A percentile compares a stretch with the other conserved stretches of the same genome.
Evolutionary conservation across 148 eudicot species (phyloP).

Genomic region (Tetragonia tetragonoides): DNA sequence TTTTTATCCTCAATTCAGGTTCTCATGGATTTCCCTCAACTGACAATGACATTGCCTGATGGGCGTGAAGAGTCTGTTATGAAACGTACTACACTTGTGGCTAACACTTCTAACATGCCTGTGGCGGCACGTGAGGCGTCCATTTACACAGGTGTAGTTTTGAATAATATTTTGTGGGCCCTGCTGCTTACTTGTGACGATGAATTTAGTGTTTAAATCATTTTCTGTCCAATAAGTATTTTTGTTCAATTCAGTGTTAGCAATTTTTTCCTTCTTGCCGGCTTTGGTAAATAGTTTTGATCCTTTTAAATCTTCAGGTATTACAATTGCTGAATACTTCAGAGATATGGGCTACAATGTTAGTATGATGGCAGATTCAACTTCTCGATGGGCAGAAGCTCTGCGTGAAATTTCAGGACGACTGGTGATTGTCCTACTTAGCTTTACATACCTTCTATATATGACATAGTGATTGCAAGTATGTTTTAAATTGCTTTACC

Average conservation of each 20-base stretch:
- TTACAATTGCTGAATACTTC: conserved; percentile 95
- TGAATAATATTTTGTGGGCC: neutral
- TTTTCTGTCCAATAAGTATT: neutral
- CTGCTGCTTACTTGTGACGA: neutral
- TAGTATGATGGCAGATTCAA: conserved; percentile 99
- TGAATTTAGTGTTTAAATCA: neutral
- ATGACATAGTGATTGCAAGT: conserved; percentile 2
- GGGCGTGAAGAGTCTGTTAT: conserved; percentile 99
- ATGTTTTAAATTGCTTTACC: neutral
- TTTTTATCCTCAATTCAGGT: conserved; percentile 43
- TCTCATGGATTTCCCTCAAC: conserved; percentile 99
- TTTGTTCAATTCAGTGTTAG: neutral
- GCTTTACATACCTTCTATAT: neutral
- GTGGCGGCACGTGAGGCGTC: conserved; percentile 99
- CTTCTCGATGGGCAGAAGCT: conserved; percentile 99
- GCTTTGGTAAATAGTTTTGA: conserved; percentile 7
- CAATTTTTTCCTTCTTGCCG: neutral
- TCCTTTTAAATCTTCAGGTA: conserved; percentile 47
- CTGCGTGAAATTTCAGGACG: conserved; percentile 99
- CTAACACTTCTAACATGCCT: conserved; percentile 99
- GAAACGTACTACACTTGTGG: conserved; percentile 99
- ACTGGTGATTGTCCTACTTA: conserved; percentile 48
- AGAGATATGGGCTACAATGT: conserved; percentile 99
- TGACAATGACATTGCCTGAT: conserved; percentile 99
- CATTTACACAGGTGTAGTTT: conserved; percentile 83